These are phyloP conservation scores for Saturnispora halmiae DNA, from an alignment of 805 yeast genomes.

Conservation along the genomic window DNA sequence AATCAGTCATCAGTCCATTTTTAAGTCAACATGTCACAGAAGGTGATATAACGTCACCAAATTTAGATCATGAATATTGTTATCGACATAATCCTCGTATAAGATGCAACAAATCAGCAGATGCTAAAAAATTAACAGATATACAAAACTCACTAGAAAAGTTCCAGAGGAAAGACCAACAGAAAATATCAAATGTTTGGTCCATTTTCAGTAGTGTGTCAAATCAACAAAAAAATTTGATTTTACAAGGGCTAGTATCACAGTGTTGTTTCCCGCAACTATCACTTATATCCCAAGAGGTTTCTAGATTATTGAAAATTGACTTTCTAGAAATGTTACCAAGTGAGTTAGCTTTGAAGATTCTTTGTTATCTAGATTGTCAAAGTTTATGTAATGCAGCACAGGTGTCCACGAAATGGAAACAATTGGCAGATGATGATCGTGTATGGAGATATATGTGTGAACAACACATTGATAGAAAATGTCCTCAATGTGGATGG, in stretches of 20 bases:
- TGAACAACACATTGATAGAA: conserved; percentile 94
- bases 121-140: conserved; percentile 51
- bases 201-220: conserved; percentile 72
- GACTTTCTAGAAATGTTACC: conserved; percentile 86
- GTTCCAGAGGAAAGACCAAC: conserved; percentile 62
- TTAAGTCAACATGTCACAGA: conserved; percentile 28
- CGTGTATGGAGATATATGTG: conserved; percentile 98
- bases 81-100: conserved; percentile 91
- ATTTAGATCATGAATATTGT: conserved; percentile 55
- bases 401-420: conserved; percentile 84
- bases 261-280: conserved; percentile 95
- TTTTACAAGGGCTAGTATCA: conserved; percentile 71
- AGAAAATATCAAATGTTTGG: conserved; percentile 77
- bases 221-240: conserved; percentile 57
- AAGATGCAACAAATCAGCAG: conserved; percentile 60
- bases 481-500: conserved; percentile 99
- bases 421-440: conserved; percentile 86
- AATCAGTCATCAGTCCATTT: conserved; percentile 30
- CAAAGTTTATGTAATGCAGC: conserved; percentile 90
- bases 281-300: conserved; percentile 74
- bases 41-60: conserved; percentile 22
- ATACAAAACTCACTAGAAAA: conserved; percentile 50
- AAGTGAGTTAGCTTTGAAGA: conserved; percentile 72
- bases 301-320: conserved; percentile 69
- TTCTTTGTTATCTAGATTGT: conserved; percentile 85